Evolutionary conservation across 2,329 filamentous ascomycete genomes (phyloP).

Genomic region (Arthroderma uncinatum): DNA sequence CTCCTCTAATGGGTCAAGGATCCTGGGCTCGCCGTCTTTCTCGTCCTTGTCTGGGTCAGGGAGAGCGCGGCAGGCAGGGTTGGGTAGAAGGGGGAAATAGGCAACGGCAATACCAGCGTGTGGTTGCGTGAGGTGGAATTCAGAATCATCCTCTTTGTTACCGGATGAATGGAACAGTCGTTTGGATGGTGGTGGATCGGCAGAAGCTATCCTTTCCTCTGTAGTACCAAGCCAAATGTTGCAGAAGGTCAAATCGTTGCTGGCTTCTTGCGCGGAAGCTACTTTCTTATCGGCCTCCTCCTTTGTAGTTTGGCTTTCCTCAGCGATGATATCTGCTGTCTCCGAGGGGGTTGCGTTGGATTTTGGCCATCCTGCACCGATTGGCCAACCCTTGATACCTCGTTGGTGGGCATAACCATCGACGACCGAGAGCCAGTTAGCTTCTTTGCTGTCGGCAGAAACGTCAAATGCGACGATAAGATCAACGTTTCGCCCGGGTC

Average conservation of each 20-base stretch:
- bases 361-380: constrained; percentile 77
- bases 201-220: constrained; percentile 53
- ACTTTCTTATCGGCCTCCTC: constrained; percentile 55
- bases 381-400: constrained; percentile 84
- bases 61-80: constrained; percentile 41
- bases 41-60: constrained; percentile 14
- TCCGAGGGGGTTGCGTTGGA: constrained; percentile 47
- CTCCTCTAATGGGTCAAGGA: constrained; percentile 66
- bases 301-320: constrained; percentile 51
- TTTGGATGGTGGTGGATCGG: constrained; percentile 45
- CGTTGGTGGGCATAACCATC: constrained; percentile 88
- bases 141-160: constrained; percentile 50
- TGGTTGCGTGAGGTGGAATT: constrained; percentile 61
- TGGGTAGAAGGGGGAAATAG: constrained; percentile 82
- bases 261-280: constrained; percentile 42
- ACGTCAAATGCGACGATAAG: constrained; percentile 88
- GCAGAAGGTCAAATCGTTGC: constrained; percentile 65
- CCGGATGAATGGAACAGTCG: constrained; percentile 32
- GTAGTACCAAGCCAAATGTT: constrained; percentile 80
- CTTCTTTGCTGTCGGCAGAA: constrained; percentile 80
- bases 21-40: constrained; percentile 36
- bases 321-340: constrained; percentile 53
- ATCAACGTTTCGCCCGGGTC: constrained; percentile 79
- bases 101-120: constrained; percentile 78
- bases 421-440: constrained; percentile 91